These are phyloP conservation scores for Paspalum notatum DNA, from an alignment of 176 grass and related monocot species.

Conservation along the genomic window DNA sequence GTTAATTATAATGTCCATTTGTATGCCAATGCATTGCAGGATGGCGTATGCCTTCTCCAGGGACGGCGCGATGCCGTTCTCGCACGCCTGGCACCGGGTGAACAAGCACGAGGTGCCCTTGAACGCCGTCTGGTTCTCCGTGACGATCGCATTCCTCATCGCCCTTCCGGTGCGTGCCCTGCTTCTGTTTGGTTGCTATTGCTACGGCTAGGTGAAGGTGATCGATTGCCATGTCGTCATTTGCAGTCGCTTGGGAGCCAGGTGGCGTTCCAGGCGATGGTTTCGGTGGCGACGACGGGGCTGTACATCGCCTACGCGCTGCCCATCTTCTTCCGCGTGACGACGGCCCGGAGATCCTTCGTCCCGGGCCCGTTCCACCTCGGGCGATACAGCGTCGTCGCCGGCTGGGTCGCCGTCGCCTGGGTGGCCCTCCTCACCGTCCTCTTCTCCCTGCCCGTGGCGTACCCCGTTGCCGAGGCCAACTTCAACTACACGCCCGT, in stretches of 20 bases:
- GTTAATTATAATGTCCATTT: no score
- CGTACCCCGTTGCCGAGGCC: slow-evolving; percentile 57
- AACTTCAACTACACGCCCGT: slow-evolving; percentile 83
- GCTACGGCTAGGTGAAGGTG: no score
- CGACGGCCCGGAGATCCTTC: slow-evolving; percentile 52
- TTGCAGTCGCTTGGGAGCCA: slow-evolving; percentile 66
- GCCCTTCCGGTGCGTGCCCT: slow-evolving; percentile 47
- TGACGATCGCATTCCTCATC: slow-evolving; percentile 52
- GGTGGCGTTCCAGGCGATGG: slow-evolving; percentile 89
- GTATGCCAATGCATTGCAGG: not conserved
- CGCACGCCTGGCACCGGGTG: slow-evolving; percentile 49
- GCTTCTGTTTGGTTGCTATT: no score
- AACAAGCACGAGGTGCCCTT: slow-evolving; percentile 65
- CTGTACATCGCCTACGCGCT: slow-evolving; percentile 76
- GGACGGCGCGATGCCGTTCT: slow-evolving; percentile 68
- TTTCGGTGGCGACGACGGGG: slow-evolving; percentile 63
- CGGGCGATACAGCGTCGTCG: slow-evolving; percentile 16
- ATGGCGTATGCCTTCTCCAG: slow-evolving; percentile 80
- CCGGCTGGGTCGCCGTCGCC: slow-evolving; percentile 63
- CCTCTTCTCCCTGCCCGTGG: slow-evolving; percentile 81
- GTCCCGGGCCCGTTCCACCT: slow-evolving; percentile 68
- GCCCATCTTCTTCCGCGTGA: slow-evolving; percentile 83
- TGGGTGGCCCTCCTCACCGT: slow-evolving; percentile 76
- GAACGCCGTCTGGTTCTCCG: slow-evolving; percentile 71
- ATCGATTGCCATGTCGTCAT: no score